Evolutionary conservation across 495 filamentous ascomycete species (phyloP), one percentile per base, ranked within the genome.

Genomic region (Tuber borchii): DNA sequence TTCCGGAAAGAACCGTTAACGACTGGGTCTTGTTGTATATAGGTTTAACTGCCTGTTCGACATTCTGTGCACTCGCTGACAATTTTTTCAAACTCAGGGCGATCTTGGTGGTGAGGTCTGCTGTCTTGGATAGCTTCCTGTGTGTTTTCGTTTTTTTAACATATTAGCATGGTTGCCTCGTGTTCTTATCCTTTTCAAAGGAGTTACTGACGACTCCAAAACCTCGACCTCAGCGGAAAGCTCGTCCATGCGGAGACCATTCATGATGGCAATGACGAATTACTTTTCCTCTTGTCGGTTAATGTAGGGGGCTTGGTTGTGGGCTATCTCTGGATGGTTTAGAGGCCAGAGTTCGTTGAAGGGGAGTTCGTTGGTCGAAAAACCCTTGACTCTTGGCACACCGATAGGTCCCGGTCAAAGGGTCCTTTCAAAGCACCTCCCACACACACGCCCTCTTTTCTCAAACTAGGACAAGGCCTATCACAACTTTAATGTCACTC

Each of bases 1-100:
- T 97, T 77, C 87, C 90, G 73, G 92, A 94, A 56, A 94, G 89
- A 37, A 89, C 88, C 83, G 97, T 96, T 8, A 97, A 88, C 51
- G 89, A 90, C 84, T 93, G 91, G 2, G 96, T 98, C 82, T 97
- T 96, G 80, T 92, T 93, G 83, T 94, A 94, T 42, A 98, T 91
- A 14, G 96, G 96, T 1, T 94, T 93, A 70, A 97, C 93, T 16
- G 96, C 93, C 76, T 97, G 91, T 75, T 94, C 91, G 22, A 98
- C 93, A 71, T 90, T 93, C 83, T 93, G 93, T 31, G 93, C 95
- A 71, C 92, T 93, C 44, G 90, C 90, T 77, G 97, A 93, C 19
- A 99, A 85, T 79, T 95, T 89, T 44, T 90, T 90, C 72, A 97
- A 87, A 42, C 93, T 96, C 31, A 92, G 90, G 83, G 94, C 90